phyloP scores from a whole-genome alignment of 441 rosid species.

The Geranium incanum region DNA sequence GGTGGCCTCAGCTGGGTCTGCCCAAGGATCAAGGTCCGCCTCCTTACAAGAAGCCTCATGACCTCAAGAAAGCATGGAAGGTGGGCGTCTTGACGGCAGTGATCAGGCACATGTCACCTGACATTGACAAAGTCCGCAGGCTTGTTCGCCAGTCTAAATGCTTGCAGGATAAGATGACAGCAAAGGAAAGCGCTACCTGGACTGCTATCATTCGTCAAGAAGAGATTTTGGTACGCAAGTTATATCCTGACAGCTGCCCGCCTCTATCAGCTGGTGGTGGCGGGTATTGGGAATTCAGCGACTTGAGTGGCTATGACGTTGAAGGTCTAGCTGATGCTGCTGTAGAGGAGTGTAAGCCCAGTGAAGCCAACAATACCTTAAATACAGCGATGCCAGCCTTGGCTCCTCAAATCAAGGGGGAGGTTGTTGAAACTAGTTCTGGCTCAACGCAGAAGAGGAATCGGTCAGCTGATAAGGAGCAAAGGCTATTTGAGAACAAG shows the following conservation, averaged over 20 bases:
- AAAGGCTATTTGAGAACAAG: conserved; percentile 44
- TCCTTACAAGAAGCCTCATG: conserved; percentile 97
- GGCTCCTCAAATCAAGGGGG: conserved; percentile 43
- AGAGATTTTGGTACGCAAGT: conserved; percentile 47
- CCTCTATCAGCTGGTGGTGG: conserved; percentile 43
- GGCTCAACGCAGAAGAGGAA: conserved; percentile 61
- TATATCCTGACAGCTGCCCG: conserved; percentile 67
- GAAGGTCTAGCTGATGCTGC: conserved; percentile 72
- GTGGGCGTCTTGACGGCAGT: conserved; percentile 82
- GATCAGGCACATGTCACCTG: conserved; percentile 77
- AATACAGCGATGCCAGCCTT: conserved; percentile 31
- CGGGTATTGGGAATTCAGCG: conserved; percentile 55
- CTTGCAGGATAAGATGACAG: conserved; percentile 91
- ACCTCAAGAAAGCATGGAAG: conserved; percentile 87
- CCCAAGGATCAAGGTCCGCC: conserved; percentile 61
- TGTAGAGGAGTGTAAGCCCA: conserved; percentile 50
- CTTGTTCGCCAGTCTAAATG: conserved; percentile 73
- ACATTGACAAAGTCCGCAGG: conserved; percentile 60
- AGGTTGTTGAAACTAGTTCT: conserved; percentile 30
- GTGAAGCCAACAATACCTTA: conserved; percentile 29
- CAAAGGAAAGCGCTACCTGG: conserved; percentile 87
- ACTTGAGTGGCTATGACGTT: conserved; percentile 76
- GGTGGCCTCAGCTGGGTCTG: conserved; percentile 70
- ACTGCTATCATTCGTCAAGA: conserved; percentile 68
- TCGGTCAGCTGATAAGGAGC: conserved; percentile 26